Evolutionary conservation across 768 basidiomycete species (phyloP).

Genomic region (Collybia mongolica): DNA sequence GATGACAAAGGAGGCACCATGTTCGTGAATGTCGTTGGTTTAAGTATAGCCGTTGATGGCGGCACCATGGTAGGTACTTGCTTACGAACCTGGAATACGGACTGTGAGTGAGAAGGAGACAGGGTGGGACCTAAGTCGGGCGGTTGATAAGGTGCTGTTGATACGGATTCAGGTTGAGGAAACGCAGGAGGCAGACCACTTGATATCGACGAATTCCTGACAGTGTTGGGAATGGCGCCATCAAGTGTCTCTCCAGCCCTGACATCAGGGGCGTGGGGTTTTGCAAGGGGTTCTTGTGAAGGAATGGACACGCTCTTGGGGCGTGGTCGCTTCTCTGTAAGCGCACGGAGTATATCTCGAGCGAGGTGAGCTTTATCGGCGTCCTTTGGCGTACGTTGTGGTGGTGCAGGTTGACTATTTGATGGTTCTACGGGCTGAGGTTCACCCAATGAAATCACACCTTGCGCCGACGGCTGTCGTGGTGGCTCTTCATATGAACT

Average conservation of each 20-base stretch:
- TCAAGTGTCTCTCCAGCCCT: background rate
- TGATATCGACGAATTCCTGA: background rate
- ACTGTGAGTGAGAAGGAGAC: background rate
- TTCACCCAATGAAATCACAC: too few species aligned
- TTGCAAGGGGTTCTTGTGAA: conserved; percentile 6
- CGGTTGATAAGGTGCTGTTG: too few species aligned
- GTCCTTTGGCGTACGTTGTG: conserved; percentile 31
- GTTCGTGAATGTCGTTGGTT: too few species aligned
- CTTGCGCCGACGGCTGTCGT: background rate
- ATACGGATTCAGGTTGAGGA: too few species aligned
- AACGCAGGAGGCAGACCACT: too few species aligned
- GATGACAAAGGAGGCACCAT: too few species aligned
- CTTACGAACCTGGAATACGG: background rate
- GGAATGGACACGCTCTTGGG: background rate
- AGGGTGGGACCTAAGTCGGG: too few species aligned
- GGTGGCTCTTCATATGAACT: background rate
- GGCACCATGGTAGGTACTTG: background rate
- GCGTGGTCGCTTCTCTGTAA: conserved; percentile 20
- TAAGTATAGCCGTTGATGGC: too few species aligned
- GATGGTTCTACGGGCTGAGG: too few species aligned
- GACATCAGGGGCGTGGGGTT: conserved; percentile 9
- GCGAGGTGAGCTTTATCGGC: conserved; percentile 54
- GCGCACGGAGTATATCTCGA: conserved; percentile 51
- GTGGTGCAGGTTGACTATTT: too few species aligned
- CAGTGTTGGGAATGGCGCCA: background rate